phyloP scores from a whole-genome alignment of 176 grass and related monocot genomes.

The Raddia distichophylla region DNA sequence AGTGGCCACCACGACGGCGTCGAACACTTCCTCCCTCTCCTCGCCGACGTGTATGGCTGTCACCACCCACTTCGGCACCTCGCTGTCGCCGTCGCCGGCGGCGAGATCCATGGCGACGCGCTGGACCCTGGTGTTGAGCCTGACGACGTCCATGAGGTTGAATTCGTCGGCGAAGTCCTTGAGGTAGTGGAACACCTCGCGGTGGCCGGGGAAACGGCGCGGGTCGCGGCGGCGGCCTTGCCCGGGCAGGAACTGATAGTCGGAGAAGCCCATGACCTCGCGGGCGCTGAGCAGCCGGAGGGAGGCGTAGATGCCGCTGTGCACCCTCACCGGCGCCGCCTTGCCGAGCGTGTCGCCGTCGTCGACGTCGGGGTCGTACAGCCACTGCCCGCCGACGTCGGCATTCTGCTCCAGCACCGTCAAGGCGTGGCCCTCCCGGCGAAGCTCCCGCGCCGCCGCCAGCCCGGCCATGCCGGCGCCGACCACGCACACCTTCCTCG shows the following conservation, averaged over 20 bases:
- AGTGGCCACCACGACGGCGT: conserved; percentile 46
- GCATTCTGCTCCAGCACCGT: conserved; percentile 48
- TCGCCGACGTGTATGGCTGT: conserved; percentile 8
- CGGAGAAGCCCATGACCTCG: conserved; percentile 28
- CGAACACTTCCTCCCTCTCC: conserved; percentile 37
- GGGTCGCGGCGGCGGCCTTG: too few relatives aligned
- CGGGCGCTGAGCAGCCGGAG: conserved; percentile 25
- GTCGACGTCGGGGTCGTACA: conserved; percentile 36
- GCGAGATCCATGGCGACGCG: conserved; percentile 2
- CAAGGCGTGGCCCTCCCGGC: conserved; percentile 43
- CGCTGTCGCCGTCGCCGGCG: not conserved
- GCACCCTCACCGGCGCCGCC: conserved; percentile 3
- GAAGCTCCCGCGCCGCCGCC: conserved; percentile 42
- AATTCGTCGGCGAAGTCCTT: conserved; percentile 40
- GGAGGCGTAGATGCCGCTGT: conserved; percentile 39
- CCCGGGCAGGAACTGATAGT: conserved; percentile 40
- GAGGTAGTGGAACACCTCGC: conserved; percentile 43
- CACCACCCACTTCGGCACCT: not conserved
- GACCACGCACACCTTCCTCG: conserved; percentile 45
- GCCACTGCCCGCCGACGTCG: conserved; percentile 53
- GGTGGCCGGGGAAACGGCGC: conserved; percentile 37
- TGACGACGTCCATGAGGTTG: conserved; percentile 42
- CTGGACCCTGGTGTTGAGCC: conserved; percentile 38
- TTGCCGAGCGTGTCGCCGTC: conserved; percentile 25
- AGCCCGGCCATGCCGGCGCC: conserved; percentile 31